These are phyloP conservation scores for Aspergillus viridinutans DNA, from an alignment of 2,329 filamentous ascomycete genomes.

Conservation along the genomic window DNA sequence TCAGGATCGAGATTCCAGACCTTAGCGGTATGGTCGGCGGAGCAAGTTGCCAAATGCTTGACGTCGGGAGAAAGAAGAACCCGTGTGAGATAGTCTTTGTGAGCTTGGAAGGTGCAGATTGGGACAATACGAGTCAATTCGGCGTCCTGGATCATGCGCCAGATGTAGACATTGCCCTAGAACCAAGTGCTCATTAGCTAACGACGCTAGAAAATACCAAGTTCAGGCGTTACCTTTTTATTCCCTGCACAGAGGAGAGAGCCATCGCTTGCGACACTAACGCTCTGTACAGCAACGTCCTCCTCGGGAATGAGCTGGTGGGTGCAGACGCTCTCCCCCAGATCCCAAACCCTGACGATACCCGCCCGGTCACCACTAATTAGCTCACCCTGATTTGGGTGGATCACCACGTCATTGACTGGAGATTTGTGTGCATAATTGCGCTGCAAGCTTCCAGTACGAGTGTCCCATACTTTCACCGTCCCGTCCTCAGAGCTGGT, in stretches of 20 bases:
- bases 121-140: conserved; percentile 81
- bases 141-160: conserved; percentile 80
- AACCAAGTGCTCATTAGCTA: conserved; percentile 1
- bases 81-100: conserved; percentile 88
- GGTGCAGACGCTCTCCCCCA: conserved; percentile 94
- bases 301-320: conserved; percentile 96
- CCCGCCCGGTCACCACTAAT: conserved; percentile 93
- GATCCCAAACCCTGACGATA: conserved; percentile 91
- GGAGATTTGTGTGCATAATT: conserved; percentile 87
- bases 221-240: conserved; percentile 60
- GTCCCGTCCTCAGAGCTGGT: conserved; percentile 95
- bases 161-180: conserved; percentile 94
- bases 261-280: conserved; percentile 93
- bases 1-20: conserved; percentile 92
- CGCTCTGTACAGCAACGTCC: conserved; percentile 86
- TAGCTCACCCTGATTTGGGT: conserved; percentile 96
- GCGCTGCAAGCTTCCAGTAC: conserved; percentile 78
- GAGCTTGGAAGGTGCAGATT: conserved; percentile 82
- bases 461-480: conserved; percentile 95
- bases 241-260: conserved; percentile 90
- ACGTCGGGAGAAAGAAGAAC: conserved; percentile 90
- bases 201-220: not conserved
- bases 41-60: conserved; percentile 89
- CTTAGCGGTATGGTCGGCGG: conserved; percentile 87
- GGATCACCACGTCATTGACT: conserved; percentile 98